A percentile compares a stretch with the other conserved stretches of the same genome.
Evolutionary conservation across 495 filamentous ascomycete genomes (phyloP).

Genomic region (Delitschia confertaspora): DNA sequence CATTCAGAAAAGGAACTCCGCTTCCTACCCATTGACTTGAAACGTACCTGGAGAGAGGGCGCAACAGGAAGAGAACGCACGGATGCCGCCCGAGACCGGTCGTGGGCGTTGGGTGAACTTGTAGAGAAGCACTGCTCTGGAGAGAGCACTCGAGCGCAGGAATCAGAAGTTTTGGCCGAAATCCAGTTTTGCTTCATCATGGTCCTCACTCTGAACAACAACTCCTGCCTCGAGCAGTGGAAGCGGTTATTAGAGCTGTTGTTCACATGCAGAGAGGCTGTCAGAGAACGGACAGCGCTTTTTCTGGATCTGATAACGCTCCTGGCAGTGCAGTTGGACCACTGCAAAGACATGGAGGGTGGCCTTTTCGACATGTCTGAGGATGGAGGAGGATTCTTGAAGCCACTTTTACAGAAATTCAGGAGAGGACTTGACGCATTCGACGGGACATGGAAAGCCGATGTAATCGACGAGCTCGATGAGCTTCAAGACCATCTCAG

Average conservation of each 20-base stretch:
- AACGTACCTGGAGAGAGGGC: slow-evolving; percentile 57
- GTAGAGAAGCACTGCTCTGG: slow-evolving; percentile 34
- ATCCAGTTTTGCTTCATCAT: slow-evolving; percentile 78
- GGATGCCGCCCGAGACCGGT: slow-evolving; percentile 60
- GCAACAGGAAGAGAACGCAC: slow-evolving; percentile 65
- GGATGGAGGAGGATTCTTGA: slow-evolving; percentile 48
- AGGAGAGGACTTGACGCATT: slow-evolving; percentile 33
- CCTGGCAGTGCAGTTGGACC: slow-evolving; percentile 61
- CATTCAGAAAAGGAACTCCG: slow-evolving; percentile 36
- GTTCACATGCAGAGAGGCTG: slow-evolving; percentile 57
- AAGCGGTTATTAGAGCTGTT: slow-evolving; percentile 62
- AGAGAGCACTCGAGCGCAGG: slow-evolving; percentile 2
- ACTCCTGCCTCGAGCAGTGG: slow-evolving; percentile 85
- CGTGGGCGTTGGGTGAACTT: slow-evolving; percentile 56
- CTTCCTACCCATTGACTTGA: slow-evolving; percentile 47
- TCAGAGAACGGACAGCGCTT: slow-evolving; percentile 47
- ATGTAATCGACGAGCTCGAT: slow-evolving; percentile 46
- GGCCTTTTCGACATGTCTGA: slow-evolving; percentile 47
- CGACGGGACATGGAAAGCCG: slow-evolving; percentile 22
- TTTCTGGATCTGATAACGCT: slow-evolving; percentile 53
- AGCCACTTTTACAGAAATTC: slow-evolving; percentile 47
- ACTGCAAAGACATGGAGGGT: slow-evolving; percentile 59
- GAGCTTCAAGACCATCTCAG: slow-evolving; percentile 49
- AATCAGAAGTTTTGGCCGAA: slow-evolving; percentile 63
- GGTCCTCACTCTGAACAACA: slow-evolving; percentile 71